Evolutionary conservation across 2,329 filamentous ascomycete species (phyloP).

Genomic region (Penicillium fuscoglaucum): DNA sequence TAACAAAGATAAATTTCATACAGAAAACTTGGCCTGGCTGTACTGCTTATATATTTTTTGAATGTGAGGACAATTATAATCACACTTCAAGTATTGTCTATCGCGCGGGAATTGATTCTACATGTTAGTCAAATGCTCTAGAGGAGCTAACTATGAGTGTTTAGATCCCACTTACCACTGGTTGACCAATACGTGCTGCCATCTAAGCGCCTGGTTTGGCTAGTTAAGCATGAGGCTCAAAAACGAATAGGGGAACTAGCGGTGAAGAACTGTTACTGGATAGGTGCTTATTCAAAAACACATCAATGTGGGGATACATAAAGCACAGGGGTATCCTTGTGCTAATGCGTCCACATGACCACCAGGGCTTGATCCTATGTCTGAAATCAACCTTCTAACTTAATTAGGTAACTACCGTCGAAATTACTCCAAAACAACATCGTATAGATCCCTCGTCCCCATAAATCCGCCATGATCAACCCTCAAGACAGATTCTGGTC

Average conservation of each 20-base stretch:
- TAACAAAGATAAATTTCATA: no score
- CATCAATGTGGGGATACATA: neutral
- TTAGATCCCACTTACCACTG: neutral
- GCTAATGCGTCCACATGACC: neutral
- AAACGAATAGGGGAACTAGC: neutral
- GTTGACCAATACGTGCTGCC: neutral
- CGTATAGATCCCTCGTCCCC: no score
- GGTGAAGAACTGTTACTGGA: neutral
- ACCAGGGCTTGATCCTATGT: neutral
- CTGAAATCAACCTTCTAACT: neutral
- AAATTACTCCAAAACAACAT: neutral
- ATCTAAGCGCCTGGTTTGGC: neutral
- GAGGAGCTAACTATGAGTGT: neutral
- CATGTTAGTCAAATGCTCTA: neutral
- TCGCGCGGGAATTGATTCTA: neutral
- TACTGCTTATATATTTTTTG: no score
- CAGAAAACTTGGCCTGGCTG: neutral
- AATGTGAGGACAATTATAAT: neutral
- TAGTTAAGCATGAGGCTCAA: neutral
- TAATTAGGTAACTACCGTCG: neutral
- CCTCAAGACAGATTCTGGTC: slow-evolving; percentile 14
- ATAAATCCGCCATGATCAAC: neutral
- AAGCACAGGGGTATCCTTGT: neutral
- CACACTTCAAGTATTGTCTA: neutral
- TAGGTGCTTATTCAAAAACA: no score